Conservation (phyloP, 2,329 filamentous ascomycete species). For the Ophiostoma sp. region DNA sequence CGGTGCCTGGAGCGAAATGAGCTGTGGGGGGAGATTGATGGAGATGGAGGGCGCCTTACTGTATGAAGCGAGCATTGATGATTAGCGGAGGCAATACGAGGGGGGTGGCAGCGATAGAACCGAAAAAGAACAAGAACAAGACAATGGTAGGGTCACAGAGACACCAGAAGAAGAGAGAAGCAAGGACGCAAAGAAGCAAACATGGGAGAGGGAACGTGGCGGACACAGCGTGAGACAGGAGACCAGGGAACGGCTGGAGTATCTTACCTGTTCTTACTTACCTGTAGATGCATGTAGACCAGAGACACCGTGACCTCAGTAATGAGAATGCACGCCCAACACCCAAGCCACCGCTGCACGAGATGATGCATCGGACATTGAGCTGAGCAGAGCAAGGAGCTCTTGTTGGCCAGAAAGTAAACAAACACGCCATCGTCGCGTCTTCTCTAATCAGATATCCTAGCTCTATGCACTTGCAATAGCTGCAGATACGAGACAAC, state of each 20-base stretch:
- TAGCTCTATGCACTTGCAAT: background rate
- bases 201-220: constrained; percentile 12
- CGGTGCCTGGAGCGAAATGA: constrained; percentile 23
- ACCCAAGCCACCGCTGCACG: background rate
- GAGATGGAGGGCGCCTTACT: constrained; percentile 17
- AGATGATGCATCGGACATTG: constrained; percentile 7
- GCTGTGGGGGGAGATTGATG: constrained; percentile 22
- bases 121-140: constrained; percentile 12
- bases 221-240: constrained; percentile 18
- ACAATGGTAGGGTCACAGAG: background rate
- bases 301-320: background rate
- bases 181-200: background rate
- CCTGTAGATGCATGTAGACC: background rate
- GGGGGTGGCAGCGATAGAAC: background rate
- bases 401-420: background rate
- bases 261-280: background rate
- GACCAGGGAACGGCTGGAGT: constrained; percentile 2
- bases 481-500: background rate
- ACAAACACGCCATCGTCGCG: constrained; percentile 2
- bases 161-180: background rate
- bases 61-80: constrained; percentile 13
- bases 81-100: constrained; percentile 17
- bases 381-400: background rate
- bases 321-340: background rate
- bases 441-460: background rate